Conservation (phyloP, 2,329 filamentous ascomycete genomes). For the Diatrype stigma region DNA sequence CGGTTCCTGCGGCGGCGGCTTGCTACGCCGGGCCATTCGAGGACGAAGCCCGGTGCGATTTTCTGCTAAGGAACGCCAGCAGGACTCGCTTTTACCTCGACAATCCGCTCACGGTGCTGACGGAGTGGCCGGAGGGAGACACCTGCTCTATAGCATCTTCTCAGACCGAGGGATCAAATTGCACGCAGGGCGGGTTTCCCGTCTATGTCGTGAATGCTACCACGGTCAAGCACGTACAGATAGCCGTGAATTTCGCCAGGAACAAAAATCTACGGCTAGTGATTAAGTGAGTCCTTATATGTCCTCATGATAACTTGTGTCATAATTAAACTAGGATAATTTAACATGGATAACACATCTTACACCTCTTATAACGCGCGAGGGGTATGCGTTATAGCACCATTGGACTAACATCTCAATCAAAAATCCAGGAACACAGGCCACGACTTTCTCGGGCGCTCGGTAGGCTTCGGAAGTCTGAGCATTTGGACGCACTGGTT, state of each 20-base stretch:
- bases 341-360: too few species aligned
- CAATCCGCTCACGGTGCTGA: conserved; percentile 27
- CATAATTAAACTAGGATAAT: too few species aligned
- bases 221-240: conserved; percentile 34
- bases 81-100: conserved; percentile 28
- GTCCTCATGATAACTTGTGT: too few species aligned
- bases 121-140: conserved; percentile 32
- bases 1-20: conserved; percentile 25
- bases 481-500: conserved; percentile 48
- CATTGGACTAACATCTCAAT: neutral
- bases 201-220: conserved; percentile 35
- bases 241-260: conserved; percentile 38
- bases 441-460: conserved; percentile 43
- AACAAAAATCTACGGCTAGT: conserved; percentile 34
- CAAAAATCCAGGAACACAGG: conserved; percentile 37
- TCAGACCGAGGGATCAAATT: conserved; percentile 18
- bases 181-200: conserved; percentile 34
- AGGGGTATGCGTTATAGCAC: too few species aligned
- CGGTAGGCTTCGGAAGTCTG: conserved; percentile 41
- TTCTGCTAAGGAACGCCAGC: conserved; percentile 23
- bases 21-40: conserved; percentile 28
- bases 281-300: conserved; percentile 33
- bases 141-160: conserved; percentile 28
- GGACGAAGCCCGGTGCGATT: conserved; percentile 24
- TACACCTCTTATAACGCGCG: too few species aligned